Conservation (phyloP, 768 basidiomycete species). For the Pulveroboletus ravenelii region DNA sequence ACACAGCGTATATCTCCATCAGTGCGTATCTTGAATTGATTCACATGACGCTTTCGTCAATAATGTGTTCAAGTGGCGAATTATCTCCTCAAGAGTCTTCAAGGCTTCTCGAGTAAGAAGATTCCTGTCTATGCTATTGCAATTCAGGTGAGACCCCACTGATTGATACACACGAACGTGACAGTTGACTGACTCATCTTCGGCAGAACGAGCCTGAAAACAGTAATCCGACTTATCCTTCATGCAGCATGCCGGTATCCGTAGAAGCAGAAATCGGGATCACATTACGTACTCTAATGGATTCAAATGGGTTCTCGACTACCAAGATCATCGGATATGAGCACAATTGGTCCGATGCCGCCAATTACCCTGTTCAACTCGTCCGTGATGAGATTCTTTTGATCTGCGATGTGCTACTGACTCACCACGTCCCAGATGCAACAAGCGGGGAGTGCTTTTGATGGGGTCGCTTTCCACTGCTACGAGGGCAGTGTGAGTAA, state of each 20-base stretch:
- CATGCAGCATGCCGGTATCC: constrained; percentile 48
- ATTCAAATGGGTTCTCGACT: constrained; percentile 54
- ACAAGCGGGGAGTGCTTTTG: constrained; percentile 48
- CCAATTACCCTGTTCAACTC: constrained; percentile 55
- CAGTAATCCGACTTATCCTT: constrained; percentile 65
- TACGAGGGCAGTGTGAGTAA: constrained; percentile 52
- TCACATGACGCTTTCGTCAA: neutral
- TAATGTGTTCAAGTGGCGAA: constrained; percentile 48
- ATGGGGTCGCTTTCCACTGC: constrained; percentile 71
- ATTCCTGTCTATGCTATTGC: constrained; percentile 58
- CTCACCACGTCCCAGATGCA: constrained; percentile 41
- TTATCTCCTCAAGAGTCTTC: constrained; percentile 68
- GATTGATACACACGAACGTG: neutral
- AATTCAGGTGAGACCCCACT: constrained; percentile 38
- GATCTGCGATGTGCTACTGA: neutral
- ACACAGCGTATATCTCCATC: constrained; percentile 40
- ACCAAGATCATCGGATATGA: constrained; percentile 66
- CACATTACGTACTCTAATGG: constrained; percentile 51
- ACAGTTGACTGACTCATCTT: neutral
- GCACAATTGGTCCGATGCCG: constrained; percentile 73
- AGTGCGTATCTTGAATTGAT: constrained; percentile 37
- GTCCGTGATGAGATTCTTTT: constrained; percentile 26
- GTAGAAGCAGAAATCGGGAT: constrained; percentile 57
- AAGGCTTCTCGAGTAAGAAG: constrained; percentile 61
- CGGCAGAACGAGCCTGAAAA: constrained; percentile 50